A percentile compares a stretch with the other conserved stretches of the same genome.
Evolutionary conservation across 2,329 filamentous ascomycete species (phyloP).

Genomic region (Claviceps sp.): DNA sequence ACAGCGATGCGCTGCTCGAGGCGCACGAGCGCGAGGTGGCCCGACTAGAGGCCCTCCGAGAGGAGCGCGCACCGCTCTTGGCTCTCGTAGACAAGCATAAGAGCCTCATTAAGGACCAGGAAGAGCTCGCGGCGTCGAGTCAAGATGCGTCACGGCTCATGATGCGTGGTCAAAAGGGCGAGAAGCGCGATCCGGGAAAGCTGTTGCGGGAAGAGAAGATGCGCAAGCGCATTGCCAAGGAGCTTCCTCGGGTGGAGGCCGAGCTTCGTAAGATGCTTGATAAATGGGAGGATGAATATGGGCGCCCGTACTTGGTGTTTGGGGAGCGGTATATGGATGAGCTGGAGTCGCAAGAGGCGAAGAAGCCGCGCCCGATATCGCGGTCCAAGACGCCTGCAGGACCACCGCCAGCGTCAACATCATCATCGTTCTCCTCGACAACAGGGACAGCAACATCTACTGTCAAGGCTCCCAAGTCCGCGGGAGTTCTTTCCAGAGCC

Average conservation of each 20-base stretch:
- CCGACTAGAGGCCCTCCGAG: conserved; percentile 66
- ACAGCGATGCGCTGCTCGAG: conserved; percentile 87
- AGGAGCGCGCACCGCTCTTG: conserved; percentile 77
- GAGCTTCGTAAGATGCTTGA: conserved; percentile 77
- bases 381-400: conserved; percentile 65
- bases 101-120: conserved; percentile 68
- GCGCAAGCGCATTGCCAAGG: conserved; percentile 92
- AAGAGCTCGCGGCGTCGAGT: conserved; percentile 78
- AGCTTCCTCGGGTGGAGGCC: conserved; percentile 77
- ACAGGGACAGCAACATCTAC: background rate
- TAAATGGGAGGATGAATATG: conserved; percentile 86
- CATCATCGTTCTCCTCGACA: background rate
- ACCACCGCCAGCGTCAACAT: conserved; percentile 24
- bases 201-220: conserved; percentile 94
- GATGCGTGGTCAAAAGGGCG: conserved; percentile 81
- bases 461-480: conserved; percentile 22
- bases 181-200: conserved; percentile 88
- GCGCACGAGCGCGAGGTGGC: conserved; percentile 87
- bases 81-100: conserved; percentile 74
- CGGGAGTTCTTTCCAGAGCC: conserved; percentile 13
- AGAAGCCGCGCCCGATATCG: conserved; percentile 35
- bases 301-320: conserved; percentile 82
- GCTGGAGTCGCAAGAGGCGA: conserved; percentile 51
- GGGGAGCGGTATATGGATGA: conserved; percentile 84
- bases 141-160: conserved; percentile 91